Conservation (phyloP, 2,329 filamentous ascomycete species). For the Trichoderma gracile region DNA sequence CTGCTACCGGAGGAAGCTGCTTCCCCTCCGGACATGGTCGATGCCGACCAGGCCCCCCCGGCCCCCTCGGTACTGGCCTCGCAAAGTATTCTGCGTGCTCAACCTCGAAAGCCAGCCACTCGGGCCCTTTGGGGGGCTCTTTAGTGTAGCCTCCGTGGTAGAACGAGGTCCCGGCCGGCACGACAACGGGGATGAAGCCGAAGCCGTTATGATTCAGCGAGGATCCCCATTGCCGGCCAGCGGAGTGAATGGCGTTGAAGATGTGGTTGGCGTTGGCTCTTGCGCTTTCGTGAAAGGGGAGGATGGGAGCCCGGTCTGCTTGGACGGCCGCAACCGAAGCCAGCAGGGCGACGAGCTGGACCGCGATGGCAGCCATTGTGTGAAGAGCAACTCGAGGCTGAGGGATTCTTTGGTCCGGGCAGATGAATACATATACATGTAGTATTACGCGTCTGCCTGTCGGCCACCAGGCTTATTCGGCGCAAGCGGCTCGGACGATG, state of each 20-base stretch:
- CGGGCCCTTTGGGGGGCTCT: constrained; percentile 52
- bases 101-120: constrained; percentile 77
- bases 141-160: constrained; percentile 62
- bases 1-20: neutral
- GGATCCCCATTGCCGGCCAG: constrained; percentile 73
- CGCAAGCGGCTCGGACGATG: constrained; percentile 3
- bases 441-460: constrained; percentile 5
- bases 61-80: neutral
- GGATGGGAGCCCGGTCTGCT: constrained; percentile 31
- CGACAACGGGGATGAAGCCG: constrained; percentile 65
- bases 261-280: constrained; percentile 61
- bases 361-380: neutral
- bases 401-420: neutral
- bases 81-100: constrained; percentile 61
- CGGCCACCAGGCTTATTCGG: neutral
- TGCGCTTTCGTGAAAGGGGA: constrained; percentile 43
- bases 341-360: constrained; percentile 4
- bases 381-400: neutral
- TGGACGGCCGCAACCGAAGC: neutral
- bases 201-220: constrained; percentile 75
- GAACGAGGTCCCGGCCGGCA: constrained; percentile 64
- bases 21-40: neutral
- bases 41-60: neutral
- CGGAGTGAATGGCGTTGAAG: constrained; percentile 72
- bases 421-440: neutral